phyloP scores from a whole-genome alignment of 2,329 filamentous ascomycete species.

The Diaporthe vaccinii region DNA sequence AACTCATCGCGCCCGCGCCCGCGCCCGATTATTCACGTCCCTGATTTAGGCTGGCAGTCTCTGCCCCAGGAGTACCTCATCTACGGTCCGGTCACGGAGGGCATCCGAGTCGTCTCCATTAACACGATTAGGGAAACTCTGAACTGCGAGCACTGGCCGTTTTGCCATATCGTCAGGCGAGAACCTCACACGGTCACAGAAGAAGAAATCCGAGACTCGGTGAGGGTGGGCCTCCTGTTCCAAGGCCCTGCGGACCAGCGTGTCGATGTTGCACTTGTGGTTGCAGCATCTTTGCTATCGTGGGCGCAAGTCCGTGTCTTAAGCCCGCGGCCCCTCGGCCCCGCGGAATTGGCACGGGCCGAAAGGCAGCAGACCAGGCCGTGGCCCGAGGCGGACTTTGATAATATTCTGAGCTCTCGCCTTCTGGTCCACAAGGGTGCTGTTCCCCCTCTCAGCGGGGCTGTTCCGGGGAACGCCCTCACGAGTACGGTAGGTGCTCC shows the following conservation, averaged over 20 bases:
- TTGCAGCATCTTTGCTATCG: background rate
- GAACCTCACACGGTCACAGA: background rate
- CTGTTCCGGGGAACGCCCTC: background rate
- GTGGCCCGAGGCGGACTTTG: background rate
- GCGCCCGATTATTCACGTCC: background rate
- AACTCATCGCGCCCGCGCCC: background rate
- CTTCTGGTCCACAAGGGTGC: background rate
- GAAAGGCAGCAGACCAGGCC: background rate
- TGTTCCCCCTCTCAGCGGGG: background rate
- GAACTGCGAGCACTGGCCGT: background rate
- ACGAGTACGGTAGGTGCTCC: slow-evolving; percentile 4
- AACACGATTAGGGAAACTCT: background rate
- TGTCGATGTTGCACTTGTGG: background rate
- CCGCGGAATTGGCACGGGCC: background rate
- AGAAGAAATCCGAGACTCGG: background rate
- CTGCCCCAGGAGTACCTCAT: background rate
- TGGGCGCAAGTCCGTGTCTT: background rate
- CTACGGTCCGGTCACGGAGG: background rate
- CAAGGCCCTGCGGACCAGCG: background rate
- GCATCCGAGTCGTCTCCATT: background rate
- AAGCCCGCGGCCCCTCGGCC: background rate
- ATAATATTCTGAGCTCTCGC: background rate
- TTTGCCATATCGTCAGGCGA: background rate
- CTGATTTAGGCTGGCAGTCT: background rate
- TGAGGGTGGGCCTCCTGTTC: background rate